Evolutionary conservation across 306 rosid genomes (phyloP), one percentile per base, ranked within the genome.

Genomic region (Aeschynomene evenia): DNA sequence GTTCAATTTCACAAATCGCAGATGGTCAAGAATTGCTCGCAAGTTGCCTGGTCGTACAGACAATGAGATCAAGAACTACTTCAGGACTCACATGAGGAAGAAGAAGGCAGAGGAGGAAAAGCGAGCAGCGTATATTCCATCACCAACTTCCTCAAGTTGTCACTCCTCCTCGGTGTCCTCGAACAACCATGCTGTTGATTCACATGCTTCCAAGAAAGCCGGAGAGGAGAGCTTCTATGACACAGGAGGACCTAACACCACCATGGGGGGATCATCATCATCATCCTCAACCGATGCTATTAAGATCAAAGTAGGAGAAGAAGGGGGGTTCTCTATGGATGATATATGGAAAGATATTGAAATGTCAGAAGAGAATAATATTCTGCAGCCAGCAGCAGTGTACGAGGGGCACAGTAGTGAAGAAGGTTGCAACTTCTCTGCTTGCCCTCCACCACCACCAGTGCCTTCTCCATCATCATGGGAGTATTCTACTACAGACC

Each of bases 1-100:
- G 5, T 28, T 28, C 5, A 13, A 24, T 12, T 46, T n/a, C n/a
- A n/a, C n/a, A n/a, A n/a, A n/a, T n/a, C 64, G 63, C 79, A 92
- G 99, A 78, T 95, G 99, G 99, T 95, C 99, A 18, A 83, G 87
- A 76, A 95, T 95, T 77, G 99, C 99, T 6, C 75, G 92, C 4
- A 91, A 86, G 55, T 72, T 95, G 54, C 99, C 99, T 0, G 99
- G 99, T 60, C 87, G 99, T 63, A 95, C 99, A 0, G 99, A 95
- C 56, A 95, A 95, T 36, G 99, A 95, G 87, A 95, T 95, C 5
- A 95, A 95, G 85, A 95, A 95, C 36, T 95, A 87, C 1, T 95
- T 97, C 96, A 89, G 99, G 72, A 95, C 97, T 19, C 88, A 84
- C 69, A 87, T 83, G 99, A 91, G 99, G 78, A 95, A 95, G 78